phyloP scores from a whole-genome alignment of 306 rosid genomes.

The Boehmeria nivea region DNA sequence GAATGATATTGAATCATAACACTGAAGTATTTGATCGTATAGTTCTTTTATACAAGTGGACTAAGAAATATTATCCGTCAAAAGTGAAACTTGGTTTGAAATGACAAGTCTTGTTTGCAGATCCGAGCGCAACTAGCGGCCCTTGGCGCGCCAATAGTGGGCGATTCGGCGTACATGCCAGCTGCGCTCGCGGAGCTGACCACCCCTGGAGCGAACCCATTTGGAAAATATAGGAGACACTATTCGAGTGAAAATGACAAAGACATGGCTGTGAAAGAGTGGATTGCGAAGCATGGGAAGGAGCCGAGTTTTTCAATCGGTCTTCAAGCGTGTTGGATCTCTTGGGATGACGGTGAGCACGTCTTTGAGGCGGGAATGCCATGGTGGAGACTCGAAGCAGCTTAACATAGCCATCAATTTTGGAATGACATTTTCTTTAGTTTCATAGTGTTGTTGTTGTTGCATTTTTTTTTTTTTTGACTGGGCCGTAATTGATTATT shows the following conservation, averaged over 20 bases:
- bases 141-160: slow-evolving; percentile 71
- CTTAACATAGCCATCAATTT: slow-evolving; percentile 8
- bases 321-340: slow-evolving; percentile 87
- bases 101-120: too few species aligned
- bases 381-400: slow-evolving; percentile 71
- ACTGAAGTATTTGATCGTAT: too few species aligned
- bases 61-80: too few species aligned
- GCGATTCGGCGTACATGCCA: slow-evolving; percentile 89
- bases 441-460: too few species aligned
- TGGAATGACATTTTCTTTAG: too few species aligned
- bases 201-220: slow-evolving; percentile 68
- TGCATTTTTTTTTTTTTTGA: too few species aligned
- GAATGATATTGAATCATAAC: too few species aligned
- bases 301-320: slow-evolving; percentile 80
- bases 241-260: slow-evolving; percentile 49
- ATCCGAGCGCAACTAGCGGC: slow-evolving; percentile 87
- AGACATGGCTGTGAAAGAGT: slow-evolving; percentile 44
- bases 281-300: slow-evolving; percentile 72
- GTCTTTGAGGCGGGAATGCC: slow-evolving; percentile 65
- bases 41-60: too few species aligned
- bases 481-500: too few species aligned
- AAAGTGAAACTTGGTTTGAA: too few species aligned
- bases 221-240: slow-evolving; percentile 59
- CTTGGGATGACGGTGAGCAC: slow-evolving; percentile 78
- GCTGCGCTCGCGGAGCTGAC: slow-evolving; percentile 73